phyloP scores from a whole-genome alignment of 768 basidiomycete species.

The button mushroom (Agaricus bisporus) region DNA sequence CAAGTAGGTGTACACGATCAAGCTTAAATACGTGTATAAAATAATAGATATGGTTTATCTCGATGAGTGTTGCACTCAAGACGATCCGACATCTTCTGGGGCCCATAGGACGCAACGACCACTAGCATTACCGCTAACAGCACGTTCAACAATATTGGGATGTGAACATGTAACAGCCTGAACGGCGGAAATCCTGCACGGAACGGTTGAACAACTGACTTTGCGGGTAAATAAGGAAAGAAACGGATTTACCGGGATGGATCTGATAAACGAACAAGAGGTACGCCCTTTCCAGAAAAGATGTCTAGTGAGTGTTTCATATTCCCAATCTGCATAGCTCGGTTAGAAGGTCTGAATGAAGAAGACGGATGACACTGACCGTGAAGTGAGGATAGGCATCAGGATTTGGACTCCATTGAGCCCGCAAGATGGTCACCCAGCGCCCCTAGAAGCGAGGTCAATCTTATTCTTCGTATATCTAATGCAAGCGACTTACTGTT shows the following conservation, averaged over 20 bases:
- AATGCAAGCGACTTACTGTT: conserved; percentile 43
- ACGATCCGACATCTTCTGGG: conserved; percentile 21
- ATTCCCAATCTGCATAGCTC: conserved; percentile 51
- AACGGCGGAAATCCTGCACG: conserved; percentile 63
- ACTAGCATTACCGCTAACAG: conserved; percentile 71
- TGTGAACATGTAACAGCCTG: conserved; percentile 92
- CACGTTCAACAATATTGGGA: conserved; percentile 67
- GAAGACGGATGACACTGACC: conserved; percentile 30
- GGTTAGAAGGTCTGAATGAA: not conserved
- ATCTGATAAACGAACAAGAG: conserved; percentile 59
- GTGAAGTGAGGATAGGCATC: conserved; percentile 82
- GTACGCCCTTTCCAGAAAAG: conserved; percentile 71
- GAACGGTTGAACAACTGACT: conserved; percentile 6
- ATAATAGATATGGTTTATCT: not conserved
- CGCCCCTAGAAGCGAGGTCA: conserved; percentile 45
- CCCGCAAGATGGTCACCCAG: conserved; percentile 75
- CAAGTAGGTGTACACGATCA: too few relatives aligned
- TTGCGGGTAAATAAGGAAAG: not conserved
- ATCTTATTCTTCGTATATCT: not conserved
- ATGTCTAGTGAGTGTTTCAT: conserved; percentile 78
- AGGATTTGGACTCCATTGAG: conserved; percentile 75
- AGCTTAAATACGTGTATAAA: not conserved
- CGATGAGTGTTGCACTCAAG: not conserved
- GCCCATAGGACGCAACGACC: conserved; percentile 83
- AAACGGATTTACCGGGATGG: conserved; percentile 35